These are phyloP conservation scores for Naganishia antarctica DNA, from an alignment of 768 basidiomycete species.

Conservation along the genomic window DNA sequence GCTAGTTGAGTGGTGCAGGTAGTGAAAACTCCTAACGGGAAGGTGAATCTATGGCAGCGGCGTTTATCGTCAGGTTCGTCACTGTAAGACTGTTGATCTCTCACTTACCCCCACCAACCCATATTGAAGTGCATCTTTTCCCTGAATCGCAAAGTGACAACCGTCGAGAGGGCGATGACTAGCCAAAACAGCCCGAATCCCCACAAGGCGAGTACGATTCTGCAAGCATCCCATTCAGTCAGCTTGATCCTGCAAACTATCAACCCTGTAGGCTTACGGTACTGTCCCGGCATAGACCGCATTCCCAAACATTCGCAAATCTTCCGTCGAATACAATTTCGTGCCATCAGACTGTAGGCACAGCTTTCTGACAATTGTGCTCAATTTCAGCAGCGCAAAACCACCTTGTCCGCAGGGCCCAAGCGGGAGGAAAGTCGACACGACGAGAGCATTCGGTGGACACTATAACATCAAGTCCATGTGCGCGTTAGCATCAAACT, in stretches of 20 bases:
- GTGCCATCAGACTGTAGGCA: not conserved
- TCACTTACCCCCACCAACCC: constrained; percentile 31
- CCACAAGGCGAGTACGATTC: constrained; percentile 42
- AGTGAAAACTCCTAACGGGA: constrained; percentile 45
- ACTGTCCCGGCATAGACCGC: constrained; percentile 29
- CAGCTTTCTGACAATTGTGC: constrained; percentile 33
- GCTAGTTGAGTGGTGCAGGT: constrained; percentile 40
- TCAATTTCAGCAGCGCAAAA: constrained; percentile 42
- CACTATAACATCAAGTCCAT: constrained; percentile 8
- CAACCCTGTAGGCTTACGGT: constrained; percentile 19
- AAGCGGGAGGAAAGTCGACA: constrained; percentile 67
- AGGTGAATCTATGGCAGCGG: constrained; percentile 36
- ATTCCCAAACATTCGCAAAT: constrained; percentile 25
- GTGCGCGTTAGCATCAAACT: too few species aligned
- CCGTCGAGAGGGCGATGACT: constrained; percentile 35
- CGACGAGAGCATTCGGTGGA: constrained; percentile 50
- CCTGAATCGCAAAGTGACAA: constrained; percentile 29
- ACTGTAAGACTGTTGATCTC: not conserved
- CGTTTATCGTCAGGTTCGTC: not conserved
- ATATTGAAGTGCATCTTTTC: constrained; percentile 29
- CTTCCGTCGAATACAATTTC: constrained; percentile 20
- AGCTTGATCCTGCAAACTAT: not conserved
- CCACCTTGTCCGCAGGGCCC: constrained; percentile 68
- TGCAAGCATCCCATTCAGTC: not conserved
- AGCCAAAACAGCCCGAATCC: constrained; percentile 46